These are phyloP conservation scores for Gryganskiella cystojenkinii DNA, from an alignment of 192 early-diverging fungal species.

Conservation along the genomic window DNA sequence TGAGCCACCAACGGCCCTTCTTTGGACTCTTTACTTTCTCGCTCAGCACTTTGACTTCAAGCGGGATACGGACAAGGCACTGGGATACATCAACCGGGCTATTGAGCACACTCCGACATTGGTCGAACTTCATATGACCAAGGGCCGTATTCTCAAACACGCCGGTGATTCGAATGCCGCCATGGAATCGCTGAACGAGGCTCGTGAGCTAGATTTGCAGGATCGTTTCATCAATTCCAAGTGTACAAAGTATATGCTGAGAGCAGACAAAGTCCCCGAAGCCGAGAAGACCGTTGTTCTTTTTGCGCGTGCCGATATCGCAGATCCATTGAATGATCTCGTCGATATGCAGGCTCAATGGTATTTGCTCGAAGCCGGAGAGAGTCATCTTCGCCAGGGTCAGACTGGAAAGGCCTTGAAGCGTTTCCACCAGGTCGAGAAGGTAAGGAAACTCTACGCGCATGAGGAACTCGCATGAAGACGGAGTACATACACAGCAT, in stretches of 20 bases:
- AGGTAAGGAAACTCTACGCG: no score
- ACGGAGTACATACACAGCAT: no score
- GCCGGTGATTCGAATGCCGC: slow-evolving; percentile 80
- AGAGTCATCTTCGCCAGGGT: slow-evolving; percentile 73
- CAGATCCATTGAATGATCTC: slow-evolving; percentile 82
- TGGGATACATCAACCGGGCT: slow-evolving; percentile 83
- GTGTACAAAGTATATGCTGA: slow-evolving; percentile 93
- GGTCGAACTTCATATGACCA: slow-evolving; percentile 92
- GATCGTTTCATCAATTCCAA: slow-evolving; percentile 97
- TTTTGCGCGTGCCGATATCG: slow-evolving; percentile 78
- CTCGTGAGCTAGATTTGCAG: slow-evolving; percentile 88
- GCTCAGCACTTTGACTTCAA: slow-evolving; percentile 90
- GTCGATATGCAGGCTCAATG: slow-evolving; percentile 93
- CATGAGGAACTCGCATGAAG: no score
- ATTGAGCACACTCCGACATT: slow-evolving; percentile 89
- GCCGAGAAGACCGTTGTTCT: slow-evolving; percentile 87
- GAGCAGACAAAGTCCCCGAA: slow-evolving; percentile 80
- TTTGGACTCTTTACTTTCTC: slow-evolving; percentile 94
- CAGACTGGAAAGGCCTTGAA: slow-evolving; percentile 88
- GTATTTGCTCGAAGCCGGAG: slow-evolving; percentile 85
- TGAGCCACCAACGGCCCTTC: slow-evolving; percentile 80
- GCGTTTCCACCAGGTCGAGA: slow-evolving; percentile 85
- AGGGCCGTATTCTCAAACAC: slow-evolving; percentile 96
- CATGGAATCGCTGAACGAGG: slow-evolving; percentile 84
- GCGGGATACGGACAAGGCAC: slow-evolving; percentile 73